A percentile compares a stretch with the other conserved stretches of the same genome.
phyloP scores from a whole-genome alignment of 2,329 filamentous ascomycete species.

The Aureobasidium sp. region DNA sequence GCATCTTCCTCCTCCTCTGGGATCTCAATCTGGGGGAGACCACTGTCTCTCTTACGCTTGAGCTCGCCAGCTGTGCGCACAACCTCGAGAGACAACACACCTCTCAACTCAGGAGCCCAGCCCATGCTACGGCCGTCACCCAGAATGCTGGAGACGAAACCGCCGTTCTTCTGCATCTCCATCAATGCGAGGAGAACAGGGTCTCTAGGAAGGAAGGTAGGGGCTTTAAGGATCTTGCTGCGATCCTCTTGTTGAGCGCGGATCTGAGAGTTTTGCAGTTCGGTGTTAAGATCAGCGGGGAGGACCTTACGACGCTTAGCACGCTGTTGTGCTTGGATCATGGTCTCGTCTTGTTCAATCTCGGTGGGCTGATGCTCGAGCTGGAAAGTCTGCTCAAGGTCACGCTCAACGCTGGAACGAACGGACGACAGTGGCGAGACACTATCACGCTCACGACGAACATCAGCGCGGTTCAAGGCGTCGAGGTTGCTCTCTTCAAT shows the following conservation, averaged over 20 bases:
- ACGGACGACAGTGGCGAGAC: slow-evolving; percentile 48
- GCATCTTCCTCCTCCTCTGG: slow-evolving; percentile 49
- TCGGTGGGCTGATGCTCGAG: slow-evolving; percentile 25
- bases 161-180: slow-evolving; percentile 84
- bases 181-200: slow-evolving; percentile 79
- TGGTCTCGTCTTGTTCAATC: slow-evolving; percentile 41
- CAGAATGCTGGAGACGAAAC: slow-evolving; percentile 84
- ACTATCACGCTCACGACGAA: slow-evolving; percentile 34
- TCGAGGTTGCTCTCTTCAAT: slow-evolving; percentile 32
- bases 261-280: slow-evolving; percentile 68
- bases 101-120: slow-evolving; percentile 88
- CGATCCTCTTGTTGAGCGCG: slow-evolving; percentile 80
- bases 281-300: slow-evolving; percentile 70
- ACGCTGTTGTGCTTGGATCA: slow-evolving; percentile 59
- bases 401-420: slow-evolving; percentile 44
- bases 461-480: slow-evolving; percentile 33
- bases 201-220: slow-evolving; percentile 77
- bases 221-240: slow-evolving; percentile 74
- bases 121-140: slow-evolving; percentile 66
- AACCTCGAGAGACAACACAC: slow-evolving; percentile 81
- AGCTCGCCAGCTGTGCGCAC: slow-evolving; percentile 68
- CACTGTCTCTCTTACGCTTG: slow-evolving; percentile 90
- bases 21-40: slow-evolving; percentile 68
- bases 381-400: slow-evolving; percentile 55
- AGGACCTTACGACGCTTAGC: slow-evolving; percentile 75